Evolutionary conservation across 2,329 filamentous ascomycete species (phyloP).

Genomic region (Curvularia verruculosa): DNA sequence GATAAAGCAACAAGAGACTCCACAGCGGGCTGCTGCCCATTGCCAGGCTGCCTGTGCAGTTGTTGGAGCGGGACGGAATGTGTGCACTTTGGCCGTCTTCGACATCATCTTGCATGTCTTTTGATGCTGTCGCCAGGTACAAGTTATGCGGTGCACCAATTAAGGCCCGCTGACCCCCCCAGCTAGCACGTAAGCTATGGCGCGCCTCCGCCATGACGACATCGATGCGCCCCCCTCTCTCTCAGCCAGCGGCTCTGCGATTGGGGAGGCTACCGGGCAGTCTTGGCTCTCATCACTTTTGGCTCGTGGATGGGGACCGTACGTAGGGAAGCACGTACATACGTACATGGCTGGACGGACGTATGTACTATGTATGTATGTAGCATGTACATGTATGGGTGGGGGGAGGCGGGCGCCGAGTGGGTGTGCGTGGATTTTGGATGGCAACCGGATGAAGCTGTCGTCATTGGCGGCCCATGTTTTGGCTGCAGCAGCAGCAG

Average conservation of each 20-base stretch:
- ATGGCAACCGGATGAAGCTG: too few species aligned
- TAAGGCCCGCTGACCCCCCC: slow-evolving; percentile 2
- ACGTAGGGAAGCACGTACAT: not conserved
- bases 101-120: slow-evolving; percentile 28
- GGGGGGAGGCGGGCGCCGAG: too few species aligned
- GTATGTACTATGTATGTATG: too few species aligned
- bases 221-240: slow-evolving; percentile 20
- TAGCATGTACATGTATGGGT: too few species aligned
- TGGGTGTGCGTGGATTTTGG: too few species aligned
- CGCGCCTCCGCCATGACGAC: slow-evolving; percentile 16
- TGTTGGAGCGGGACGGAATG: slow-evolving; percentile 17
- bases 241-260: slow-evolving; percentile 23
- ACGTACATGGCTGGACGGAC: not conserved
- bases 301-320: not conserved
- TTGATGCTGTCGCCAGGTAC: slow-evolving; percentile 22
- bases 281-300: slow-evolving; percentile 39
- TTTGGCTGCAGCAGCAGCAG: too few species aligned
- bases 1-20: too few species aligned
- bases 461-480: slow-evolving; percentile 23
- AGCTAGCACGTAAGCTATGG: slow-evolving; percentile 14
- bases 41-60: not conserved
- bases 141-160: slow-evolving; percentile 23
- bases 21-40: not conserved
- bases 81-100: slow-evolving; percentile 23
- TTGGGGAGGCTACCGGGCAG: slow-evolving; percentile 18